These are phyloP conservation scores for Candida pseudoviswanathii DNA, from an alignment of 1,139 yeast genomes.

Conservation along the genomic window DNA sequence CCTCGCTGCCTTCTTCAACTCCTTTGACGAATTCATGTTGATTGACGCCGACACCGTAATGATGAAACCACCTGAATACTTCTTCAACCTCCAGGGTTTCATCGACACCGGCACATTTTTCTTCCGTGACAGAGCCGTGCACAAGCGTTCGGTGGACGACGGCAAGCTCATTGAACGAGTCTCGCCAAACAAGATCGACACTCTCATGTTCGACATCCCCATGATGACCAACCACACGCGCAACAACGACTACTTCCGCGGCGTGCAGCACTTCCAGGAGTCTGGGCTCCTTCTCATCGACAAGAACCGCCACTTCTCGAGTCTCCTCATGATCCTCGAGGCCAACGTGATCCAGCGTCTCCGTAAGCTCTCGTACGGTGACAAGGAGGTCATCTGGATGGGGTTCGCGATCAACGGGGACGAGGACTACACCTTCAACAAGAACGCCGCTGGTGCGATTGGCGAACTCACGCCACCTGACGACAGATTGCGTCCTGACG, in stretches of 20 bases:
- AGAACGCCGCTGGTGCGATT: constrained; percentile 51
- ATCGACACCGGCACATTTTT: constrained; percentile 43
- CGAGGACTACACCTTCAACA: constrained; percentile 51
- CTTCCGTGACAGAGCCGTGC: constrained; percentile 48
- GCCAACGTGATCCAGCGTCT: constrained; percentile 43
- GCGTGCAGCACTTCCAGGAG: constrained; percentile 49
- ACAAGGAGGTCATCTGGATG: constrained; percentile 67
- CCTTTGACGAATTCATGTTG: constrained; percentile 51
- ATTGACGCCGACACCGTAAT: constrained; percentile 56
- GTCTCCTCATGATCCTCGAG: constrained; percentile 45
- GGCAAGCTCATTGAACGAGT: constrained; percentile 35
- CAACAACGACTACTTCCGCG: constrained; percentile 31
- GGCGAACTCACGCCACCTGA: constrained; percentile 45
- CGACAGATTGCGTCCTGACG: constrained; percentile 28
- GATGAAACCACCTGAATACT: constrained; percentile 34
- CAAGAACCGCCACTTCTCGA: constrained; percentile 41
- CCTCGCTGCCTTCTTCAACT: constrained; percentile 50
- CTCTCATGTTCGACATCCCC: constrained; percentile 32
- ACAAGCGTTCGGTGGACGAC: constrained; percentile 32
- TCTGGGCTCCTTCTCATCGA: constrained; percentile 53
- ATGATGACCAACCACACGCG: constrained; percentile 35
- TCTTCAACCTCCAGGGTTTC: constrained; percentile 42
- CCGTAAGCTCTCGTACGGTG: constrained; percentile 53
- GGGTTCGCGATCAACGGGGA: constrained; percentile 57
- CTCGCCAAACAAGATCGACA: constrained; percentile 44